Conservation (phyloP, 2,329 filamentous ascomycete species). For the Paraconiothyrium sp. region DNA sequence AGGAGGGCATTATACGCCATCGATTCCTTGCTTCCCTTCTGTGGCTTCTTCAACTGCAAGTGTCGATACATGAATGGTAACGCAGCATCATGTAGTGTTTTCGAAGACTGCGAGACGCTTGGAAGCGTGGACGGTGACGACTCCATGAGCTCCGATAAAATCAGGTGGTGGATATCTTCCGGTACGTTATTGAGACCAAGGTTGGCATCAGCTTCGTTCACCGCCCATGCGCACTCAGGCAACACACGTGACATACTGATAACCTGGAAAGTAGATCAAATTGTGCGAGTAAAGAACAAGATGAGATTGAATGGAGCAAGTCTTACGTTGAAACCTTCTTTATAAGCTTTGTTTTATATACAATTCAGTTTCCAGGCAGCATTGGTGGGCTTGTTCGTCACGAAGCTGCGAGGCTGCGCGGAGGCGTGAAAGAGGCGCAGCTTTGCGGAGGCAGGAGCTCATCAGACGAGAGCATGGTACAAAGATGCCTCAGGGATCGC, state of each 20-base stretch:
- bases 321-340: not conserved
- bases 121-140: slow-evolving; percentile 3
- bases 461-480: not conserved
- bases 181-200: slow-evolving; percentile 6
- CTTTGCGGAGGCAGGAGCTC: not conserved
- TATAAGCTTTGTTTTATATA: not conserved
- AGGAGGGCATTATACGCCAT: slow-evolving; percentile 13
- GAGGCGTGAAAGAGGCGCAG: not conserved
- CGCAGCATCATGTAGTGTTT: slow-evolving; percentile 9
- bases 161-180: slow-evolving; percentile 22
- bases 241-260: not conserved
- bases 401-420: not conserved
- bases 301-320: not conserved
- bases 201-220: not conserved
- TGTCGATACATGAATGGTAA: slow-evolving; percentile 19
- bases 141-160: slow-evolving; percentile 10
- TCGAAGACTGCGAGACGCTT: slow-evolving; percentile 14
- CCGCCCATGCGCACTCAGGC: not conserved
- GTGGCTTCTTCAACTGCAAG: slow-evolving; percentile 9
- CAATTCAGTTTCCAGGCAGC: not conserved
- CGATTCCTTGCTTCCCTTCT: not conserved
- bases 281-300: not conserved
- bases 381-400: not conserved
- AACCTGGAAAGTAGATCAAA: not conserved
- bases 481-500: not conserved